phyloP scores from a whole-genome alignment of 2,329 filamentous ascomycete genomes.

The Alternaria conjuncta region DNA sequence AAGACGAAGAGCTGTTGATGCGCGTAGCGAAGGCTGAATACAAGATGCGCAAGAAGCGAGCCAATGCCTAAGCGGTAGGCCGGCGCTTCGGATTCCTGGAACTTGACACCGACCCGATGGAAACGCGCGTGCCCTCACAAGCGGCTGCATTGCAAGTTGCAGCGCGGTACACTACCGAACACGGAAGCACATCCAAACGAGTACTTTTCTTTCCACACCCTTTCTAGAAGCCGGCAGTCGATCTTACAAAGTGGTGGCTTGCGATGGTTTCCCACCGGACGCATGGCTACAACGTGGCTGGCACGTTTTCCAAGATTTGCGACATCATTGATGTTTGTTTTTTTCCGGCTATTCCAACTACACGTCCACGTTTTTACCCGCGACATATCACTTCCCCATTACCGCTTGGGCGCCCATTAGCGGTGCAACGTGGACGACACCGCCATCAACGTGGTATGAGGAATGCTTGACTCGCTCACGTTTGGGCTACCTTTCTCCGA shows the following conservation, averaged over 20 bases:
- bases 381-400: constrained; percentile 14
- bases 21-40: constrained; percentile 86
- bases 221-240: constrained; percentile 35
- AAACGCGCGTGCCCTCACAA: constrained; percentile 12
- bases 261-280: constrained; percentile 31
- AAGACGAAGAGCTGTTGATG: constrained; percentile 94
- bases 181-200: constrained; percentile 20
- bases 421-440: constrained; percentile 12
- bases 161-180: constrained; percentile 18
- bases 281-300: constrained; percentile 37
- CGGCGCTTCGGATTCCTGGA: constrained; percentile 14
- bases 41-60: constrained; percentile 68
- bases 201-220: constrained; percentile 25
- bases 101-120: not conserved
- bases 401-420: constrained; percentile 10
- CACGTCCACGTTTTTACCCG: constrained; percentile 9
- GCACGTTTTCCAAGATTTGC: constrained; percentile 31
- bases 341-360: constrained; percentile 19
- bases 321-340: constrained; percentile 21
- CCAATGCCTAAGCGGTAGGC: constrained; percentile 33
- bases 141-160: constrained; percentile 12
- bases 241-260: constrained; percentile 46
- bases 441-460: constrained; percentile 1
- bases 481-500: not conserved
- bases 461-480: not conserved